Evolutionary conservation across 495 filamentous ascomycete genomes (phyloP).

Genomic region (Evansstolkia leycettana): DNA sequence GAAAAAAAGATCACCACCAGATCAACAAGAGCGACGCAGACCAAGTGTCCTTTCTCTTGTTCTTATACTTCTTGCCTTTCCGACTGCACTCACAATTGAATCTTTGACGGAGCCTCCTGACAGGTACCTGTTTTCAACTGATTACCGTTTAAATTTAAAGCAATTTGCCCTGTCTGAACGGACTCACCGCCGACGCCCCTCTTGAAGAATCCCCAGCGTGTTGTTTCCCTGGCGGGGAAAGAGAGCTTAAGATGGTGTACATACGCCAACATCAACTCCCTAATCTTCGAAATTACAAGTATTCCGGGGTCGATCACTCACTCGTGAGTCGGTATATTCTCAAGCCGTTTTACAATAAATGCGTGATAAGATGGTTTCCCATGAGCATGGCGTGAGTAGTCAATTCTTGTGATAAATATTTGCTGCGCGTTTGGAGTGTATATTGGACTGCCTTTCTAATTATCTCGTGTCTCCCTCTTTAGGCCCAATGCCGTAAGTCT

Average conservation of each 20-base stretch:
- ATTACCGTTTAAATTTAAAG: no score
- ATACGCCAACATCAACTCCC: slow-evolving; percentile 81
- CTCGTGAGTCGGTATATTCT: slow-evolving; percentile 79
- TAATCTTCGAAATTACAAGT: slow-evolving; percentile 85
- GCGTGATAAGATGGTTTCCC: slow-evolving; percentile 88
- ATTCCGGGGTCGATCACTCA: slow-evolving; percentile 81
- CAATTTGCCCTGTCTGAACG: neutral
- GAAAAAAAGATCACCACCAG: slow-evolving; percentile 10
- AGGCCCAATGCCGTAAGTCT: slow-evolving; percentile 51
- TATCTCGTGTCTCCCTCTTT: slow-evolving; percentile 6
- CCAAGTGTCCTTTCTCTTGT: neutral
- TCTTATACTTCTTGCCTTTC: neutral
- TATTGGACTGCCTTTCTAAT: slow-evolving; percentile 6
- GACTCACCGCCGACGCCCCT: neutral
- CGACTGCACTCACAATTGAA: neutral
- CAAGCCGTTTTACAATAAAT: slow-evolving; percentile 94
- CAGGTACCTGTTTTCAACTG: neutral
- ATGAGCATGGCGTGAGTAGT: slow-evolving; percentile 85
- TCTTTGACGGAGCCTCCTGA: neutral
- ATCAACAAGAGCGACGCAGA: neutral
- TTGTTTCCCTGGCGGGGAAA: neutral
- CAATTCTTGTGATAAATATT: slow-evolving; percentile 5
- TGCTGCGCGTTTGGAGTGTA: neutral
- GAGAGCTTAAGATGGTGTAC: slow-evolving; percentile 53
- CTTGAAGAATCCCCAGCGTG: neutral